Evolutionary conservation across 192 early-diverging fungal genomes (phyloP).

Genomic region (Coemansia sp.): DNA sequence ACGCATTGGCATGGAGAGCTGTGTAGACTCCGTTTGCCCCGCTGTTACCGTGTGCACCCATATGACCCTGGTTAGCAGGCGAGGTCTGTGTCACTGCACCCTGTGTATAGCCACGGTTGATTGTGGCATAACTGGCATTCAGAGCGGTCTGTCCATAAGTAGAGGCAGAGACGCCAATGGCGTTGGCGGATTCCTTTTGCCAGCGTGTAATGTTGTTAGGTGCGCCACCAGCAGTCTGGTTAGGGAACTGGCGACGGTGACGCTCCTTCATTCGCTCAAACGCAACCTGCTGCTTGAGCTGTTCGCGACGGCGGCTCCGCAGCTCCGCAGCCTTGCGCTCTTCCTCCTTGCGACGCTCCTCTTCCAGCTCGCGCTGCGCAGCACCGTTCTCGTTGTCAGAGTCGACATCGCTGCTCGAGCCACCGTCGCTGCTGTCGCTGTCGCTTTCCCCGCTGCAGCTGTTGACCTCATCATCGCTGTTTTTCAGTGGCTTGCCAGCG

Average conservation of each 20-base stretch:
- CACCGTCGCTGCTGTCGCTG: background rate
- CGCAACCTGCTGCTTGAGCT: conserved; percentile 54
- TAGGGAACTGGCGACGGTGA: conserved; percentile 40
- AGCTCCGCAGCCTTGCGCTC: conserved; percentile 49
- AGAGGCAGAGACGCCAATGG: conserved; percentile 1
- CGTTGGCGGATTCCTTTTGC: conserved; percentile 36
- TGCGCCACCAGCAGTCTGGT: conserved; percentile 16
- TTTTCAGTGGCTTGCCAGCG: conserved; percentile 12
- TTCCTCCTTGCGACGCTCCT: conserved; percentile 51
- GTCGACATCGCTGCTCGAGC: background rate
- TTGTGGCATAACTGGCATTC: conserved; percentile 26
- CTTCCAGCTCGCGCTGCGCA: conserved; percentile 19
- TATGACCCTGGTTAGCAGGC: conserved; percentile 4
- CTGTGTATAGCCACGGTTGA: conserved; percentile 22
- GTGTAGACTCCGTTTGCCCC: conserved; percentile 8
- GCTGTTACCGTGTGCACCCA: background rate
- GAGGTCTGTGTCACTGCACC: background rate
- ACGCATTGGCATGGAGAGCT: conserved; percentile 23
- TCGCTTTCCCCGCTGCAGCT: background rate
- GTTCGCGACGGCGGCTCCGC: conserved; percentile 50
- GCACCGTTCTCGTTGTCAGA: background rate
- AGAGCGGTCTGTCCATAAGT: conserved; percentile 13
- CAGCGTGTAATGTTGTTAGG: conserved; percentile 34
- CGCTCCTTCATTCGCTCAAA: conserved; percentile 59
- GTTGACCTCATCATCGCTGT: conserved; percentile 7